phyloP scores from a whole-genome alignment of 2,329 filamentous ascomycete species.

The Neonectria punicea region DNA sequence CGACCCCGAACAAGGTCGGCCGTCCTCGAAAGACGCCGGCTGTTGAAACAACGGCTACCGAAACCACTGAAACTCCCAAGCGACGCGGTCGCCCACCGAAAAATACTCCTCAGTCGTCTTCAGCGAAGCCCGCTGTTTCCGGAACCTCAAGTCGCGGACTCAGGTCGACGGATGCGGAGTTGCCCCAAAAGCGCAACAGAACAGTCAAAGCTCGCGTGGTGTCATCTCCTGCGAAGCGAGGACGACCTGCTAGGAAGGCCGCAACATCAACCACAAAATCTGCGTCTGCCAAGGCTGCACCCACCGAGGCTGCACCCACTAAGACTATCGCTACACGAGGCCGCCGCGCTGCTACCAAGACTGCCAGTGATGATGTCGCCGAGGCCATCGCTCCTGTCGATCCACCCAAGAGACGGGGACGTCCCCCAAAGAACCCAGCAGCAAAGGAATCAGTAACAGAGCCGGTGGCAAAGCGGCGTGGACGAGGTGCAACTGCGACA shows the following conservation, averaged over 20 bases:
- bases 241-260: slow-evolving; percentile 29
- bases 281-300: background rate
- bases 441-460: slow-evolving; percentile 10
- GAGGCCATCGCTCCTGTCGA: background rate
- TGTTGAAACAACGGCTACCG: slow-evolving; percentile 4
- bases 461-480: slow-evolving; percentile 32
- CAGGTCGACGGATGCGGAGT: background rate
- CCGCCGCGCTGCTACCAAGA: slow-evolving; percentile 22
- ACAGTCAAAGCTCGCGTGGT: slow-evolving; percentile 25
- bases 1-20: slow-evolving; percentile 11
- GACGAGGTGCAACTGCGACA: slow-evolving; percentile 21
- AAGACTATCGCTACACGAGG: slow-evolving; percentile 23
- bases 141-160: slow-evolving; percentile 11
- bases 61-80: slow-evolving; percentile 32
- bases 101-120: slow-evolving; percentile 20
- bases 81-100: slow-evolving; percentile 39
- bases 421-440: slow-evolving; percentile 27
- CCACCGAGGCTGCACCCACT: background rate
- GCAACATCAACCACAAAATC: slow-evolving; percentile 12
- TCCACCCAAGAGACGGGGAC: slow-evolving; percentile 36
- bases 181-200: slow-evolving; percentile 23
- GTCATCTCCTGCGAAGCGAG: slow-evolving; percentile 37
- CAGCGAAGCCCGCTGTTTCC: slow-evolving; percentile 12
- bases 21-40: slow-evolving; percentile 8
- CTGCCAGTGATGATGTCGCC: slow-evolving; percentile 13